Base-by-base conservation (phyloP, 257 asterid genomes). In the Rauvolfia tetraphylla region DNA sequence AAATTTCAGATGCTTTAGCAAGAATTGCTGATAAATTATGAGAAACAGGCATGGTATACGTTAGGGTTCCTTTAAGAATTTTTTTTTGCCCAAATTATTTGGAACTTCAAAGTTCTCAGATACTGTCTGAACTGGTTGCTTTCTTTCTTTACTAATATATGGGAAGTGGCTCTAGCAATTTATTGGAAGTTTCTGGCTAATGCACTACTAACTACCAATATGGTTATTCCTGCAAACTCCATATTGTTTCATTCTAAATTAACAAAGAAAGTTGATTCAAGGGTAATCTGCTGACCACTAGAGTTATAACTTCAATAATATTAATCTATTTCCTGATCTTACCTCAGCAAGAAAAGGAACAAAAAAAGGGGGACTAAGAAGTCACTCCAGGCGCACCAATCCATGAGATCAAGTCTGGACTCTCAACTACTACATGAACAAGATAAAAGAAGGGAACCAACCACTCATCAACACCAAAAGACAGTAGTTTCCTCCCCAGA, bases 21-120 rank as follows among this genome's bases (percentile, higher is more conserved):
- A 89, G 77, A 77, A 83, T 87, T 56, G 92, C 91, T 20, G 81
- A 90, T 74, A 90, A 87, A 80, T 46, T 90, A 75, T 80, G 80
- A 77, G 51, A 44, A 18, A 20, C 31, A 12, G 20, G 3, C 25
- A 31, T 29, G 49, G 17, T 6, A 63, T 44, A 46, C 33, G 72
- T 18, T 44, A 7, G 1, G 14, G 1, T 31, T 44, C 61, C 54
- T 39, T 27, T 34, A 36, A 66, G 15, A 18, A 0, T 3, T 57
- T 38, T 34, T 22, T 34, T 66, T 36, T 6, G 17, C 31, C 25
- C 49, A 66, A 66, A 38, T 7, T 25, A 67, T 67, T 67, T 36
- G 49, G 23, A n/a, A 20, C 49, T 67, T 34, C 20, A 18, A 34
- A 0, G 48, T 34, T 65, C 25, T 67, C 31, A 66, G 48, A 7